Evolutionary conservation across 2,329 filamentous ascomycete species (phyloP).

Genomic region (Colletotrichum sojae): DNA sequence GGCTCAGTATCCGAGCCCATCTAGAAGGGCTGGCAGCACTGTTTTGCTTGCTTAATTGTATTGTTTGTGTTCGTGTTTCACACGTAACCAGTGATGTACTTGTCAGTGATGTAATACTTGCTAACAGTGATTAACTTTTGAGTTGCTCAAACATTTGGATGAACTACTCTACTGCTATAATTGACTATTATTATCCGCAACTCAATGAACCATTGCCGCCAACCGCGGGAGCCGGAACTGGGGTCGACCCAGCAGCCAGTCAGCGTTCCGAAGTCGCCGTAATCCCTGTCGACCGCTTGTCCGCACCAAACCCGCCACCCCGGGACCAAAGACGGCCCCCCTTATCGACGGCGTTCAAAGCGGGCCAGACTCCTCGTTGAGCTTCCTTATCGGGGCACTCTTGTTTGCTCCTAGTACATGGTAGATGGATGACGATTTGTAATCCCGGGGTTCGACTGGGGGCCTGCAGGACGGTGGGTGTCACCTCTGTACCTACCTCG

Average conservation of each 20-base stretch:
- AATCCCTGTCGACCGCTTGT: slow-evolving; percentile 2
- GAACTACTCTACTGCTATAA: neutral
- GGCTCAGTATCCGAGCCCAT: neutral
- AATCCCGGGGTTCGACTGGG: slow-evolving; percentile 26
- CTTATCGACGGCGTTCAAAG: slow-evolving; percentile 27
- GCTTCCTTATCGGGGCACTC: slow-evolving; percentile 37
- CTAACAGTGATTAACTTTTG: neutral
- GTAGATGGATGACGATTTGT: slow-evolving; percentile 40
- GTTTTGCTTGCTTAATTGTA: slow-evolving; percentile 28
- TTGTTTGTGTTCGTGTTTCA: neutral
- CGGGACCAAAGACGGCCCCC: neutral
- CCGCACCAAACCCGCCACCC: no score
- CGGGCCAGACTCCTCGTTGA: slow-evolving; percentile 19
- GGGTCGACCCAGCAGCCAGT: slow-evolving; percentile 7
- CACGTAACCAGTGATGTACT: no score
- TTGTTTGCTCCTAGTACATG: neutral
- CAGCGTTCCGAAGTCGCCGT: slow-evolving; percentile 25
- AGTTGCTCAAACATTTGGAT: neutral
- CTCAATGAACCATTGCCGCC: no score
- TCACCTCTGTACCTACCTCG: neutral
- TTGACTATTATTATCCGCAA: no score
- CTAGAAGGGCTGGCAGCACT: neutral
- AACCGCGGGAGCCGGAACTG: slow-evolving; percentile 10
- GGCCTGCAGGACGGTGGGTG: neutral
- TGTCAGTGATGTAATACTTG: no score